phyloP scores from a whole-genome alignment of 1,284 basidiomycete genomes.

The Leccinum colubrinum region DNA sequence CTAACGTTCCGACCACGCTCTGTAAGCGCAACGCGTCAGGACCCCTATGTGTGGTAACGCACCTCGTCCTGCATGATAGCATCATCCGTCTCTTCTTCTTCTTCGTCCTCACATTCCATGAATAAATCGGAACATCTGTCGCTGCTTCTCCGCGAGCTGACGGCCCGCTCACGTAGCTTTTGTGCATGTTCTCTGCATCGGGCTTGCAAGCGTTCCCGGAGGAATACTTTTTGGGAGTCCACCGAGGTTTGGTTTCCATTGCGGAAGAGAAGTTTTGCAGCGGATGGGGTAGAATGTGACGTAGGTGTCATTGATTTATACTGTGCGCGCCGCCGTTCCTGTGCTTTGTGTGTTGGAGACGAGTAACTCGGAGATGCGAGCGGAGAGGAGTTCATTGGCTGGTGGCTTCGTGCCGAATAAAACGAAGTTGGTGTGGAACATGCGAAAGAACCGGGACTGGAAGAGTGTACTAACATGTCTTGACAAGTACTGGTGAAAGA shows the following conservation, averaged over 20 bases:
- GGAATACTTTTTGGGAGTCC: constrained; percentile 46
- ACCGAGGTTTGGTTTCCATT: constrained; percentile 16
- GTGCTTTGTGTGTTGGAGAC: constrained; percentile 41
- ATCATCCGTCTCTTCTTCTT: constrained; percentile 45
- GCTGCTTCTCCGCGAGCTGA: constrained; percentile 43
- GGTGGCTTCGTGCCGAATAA: constrained; percentile 27
- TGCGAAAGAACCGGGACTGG: neutral
- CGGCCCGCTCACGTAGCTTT: constrained; percentile 49
- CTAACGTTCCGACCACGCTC: constrained; percentile 32
- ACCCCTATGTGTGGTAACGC: constrained; percentile 8
- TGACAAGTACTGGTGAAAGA: neutral
- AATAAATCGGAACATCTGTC: constrained; percentile 49
- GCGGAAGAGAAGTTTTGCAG: constrained; percentile 23
- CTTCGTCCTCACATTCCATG: constrained; percentile 52
- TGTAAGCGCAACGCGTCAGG: constrained; percentile 8
- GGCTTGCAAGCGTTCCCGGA: constrained; percentile 60
- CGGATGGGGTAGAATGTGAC: constrained; percentile 1
- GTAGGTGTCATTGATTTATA: constrained; percentile 38
- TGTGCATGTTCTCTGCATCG: constrained; percentile 59
- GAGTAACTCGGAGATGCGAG: constrained; percentile 37
- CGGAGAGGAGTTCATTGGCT: constrained; percentile 49
- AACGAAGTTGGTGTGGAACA: constrained; percentile 3
- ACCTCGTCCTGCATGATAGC: constrained; percentile 64
- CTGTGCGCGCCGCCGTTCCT: constrained; percentile 44
- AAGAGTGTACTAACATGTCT: neutral